Evolutionary conservation across 306 rosid genomes (phyloP).

Genomic region (Quercus aquifolioides): DNA sequence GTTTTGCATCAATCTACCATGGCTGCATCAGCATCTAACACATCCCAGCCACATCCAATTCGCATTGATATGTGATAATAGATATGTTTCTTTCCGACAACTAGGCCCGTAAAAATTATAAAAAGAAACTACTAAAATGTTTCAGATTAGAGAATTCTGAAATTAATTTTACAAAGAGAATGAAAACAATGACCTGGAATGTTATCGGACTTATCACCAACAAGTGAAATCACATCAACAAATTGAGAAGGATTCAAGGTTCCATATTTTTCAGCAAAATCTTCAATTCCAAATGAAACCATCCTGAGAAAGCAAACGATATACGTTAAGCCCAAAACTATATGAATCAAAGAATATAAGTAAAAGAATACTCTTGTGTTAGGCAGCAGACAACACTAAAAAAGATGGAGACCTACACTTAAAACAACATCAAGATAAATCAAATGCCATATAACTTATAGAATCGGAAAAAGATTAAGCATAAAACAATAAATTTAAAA

Average conservation of each 20-base stretch:
- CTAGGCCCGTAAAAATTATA: too few relatives aligned
- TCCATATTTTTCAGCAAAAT: slow-evolving; percentile 70
- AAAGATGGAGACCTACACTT: neutral
- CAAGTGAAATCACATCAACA: slow-evolving; percentile 80
- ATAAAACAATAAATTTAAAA: neutral
- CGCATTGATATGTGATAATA: too few relatives aligned
- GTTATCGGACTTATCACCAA: slow-evolving; percentile 89
- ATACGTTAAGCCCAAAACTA: slow-evolving; percentile 16
- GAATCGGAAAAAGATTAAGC: neutral
- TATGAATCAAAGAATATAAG: neutral
- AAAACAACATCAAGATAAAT: neutral
- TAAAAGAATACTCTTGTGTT: neutral
- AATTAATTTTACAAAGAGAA: slow-evolving; percentile 17
- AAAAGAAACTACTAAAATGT: neutral
- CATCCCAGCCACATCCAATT: too few relatives aligned
- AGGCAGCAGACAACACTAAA: neutral
- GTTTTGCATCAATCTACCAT: too few relatives aligned
- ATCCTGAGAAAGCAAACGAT: slow-evolving; percentile 43
- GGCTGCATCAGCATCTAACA: too few relatives aligned
- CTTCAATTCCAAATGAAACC: slow-evolving; percentile 95
- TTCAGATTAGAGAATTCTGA: neutral
- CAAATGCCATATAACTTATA: neutral
- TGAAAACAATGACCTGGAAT: slow-evolving; percentile 71
- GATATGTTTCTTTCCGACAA: too few relatives aligned
- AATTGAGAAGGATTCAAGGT: slow-evolving; percentile 82